Evolutionary conservation across 2,329 filamentous ascomycete species (phyloP).

Genomic region (Ascomycota sp.): DNA sequence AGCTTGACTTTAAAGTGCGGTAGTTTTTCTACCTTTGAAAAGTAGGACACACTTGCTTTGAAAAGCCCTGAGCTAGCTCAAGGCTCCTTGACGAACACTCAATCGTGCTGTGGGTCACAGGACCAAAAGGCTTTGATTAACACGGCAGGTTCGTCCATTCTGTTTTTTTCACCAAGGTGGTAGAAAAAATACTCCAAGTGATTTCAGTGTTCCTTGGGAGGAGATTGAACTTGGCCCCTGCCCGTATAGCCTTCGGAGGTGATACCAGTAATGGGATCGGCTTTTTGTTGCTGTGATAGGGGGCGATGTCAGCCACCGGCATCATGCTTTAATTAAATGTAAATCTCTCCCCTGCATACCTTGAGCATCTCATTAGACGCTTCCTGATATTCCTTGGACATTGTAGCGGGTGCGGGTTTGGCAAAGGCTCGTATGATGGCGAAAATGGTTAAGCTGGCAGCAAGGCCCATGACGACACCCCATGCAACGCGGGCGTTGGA

Average conservation of each 20-base stretch:
- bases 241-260: conserved; percentile 60
- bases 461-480: conserved; percentile 50
- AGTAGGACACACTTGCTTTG: too few relatives aligned
- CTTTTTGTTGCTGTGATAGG: conserved; percentile 48
- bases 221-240: conserved; percentile 58
- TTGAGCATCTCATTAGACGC: conserved; percentile 82
- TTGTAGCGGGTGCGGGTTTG: conserved; percentile 55
- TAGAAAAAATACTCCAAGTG: conserved; percentile 3
- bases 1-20: too few relatives aligned
- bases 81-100: too few relatives aligned
- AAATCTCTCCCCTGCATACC: too few relatives aligned
- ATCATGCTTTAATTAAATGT: background rate
- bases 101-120: too few relatives aligned
- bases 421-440: conserved; percentile 49
- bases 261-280: conserved; percentile 74
- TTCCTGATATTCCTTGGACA: conserved; percentile 97
- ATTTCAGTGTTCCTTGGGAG: conserved; percentile 28
- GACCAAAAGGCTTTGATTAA: too few relatives aligned
- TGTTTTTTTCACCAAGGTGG: too few relatives aligned
- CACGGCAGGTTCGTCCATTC: too few relatives aligned
- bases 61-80: too few relatives aligned
- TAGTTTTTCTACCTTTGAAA: too few relatives aligned
- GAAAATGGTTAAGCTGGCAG: conserved; percentile 52
- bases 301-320: conserved; percentile 1
- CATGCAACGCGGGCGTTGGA: conserved; percentile 63